These are phyloP conservation scores for Orbilia quercus DNA, from an alignment of 2,329 filamentous ascomycete genomes.

Conservation along the genomic window DNA sequence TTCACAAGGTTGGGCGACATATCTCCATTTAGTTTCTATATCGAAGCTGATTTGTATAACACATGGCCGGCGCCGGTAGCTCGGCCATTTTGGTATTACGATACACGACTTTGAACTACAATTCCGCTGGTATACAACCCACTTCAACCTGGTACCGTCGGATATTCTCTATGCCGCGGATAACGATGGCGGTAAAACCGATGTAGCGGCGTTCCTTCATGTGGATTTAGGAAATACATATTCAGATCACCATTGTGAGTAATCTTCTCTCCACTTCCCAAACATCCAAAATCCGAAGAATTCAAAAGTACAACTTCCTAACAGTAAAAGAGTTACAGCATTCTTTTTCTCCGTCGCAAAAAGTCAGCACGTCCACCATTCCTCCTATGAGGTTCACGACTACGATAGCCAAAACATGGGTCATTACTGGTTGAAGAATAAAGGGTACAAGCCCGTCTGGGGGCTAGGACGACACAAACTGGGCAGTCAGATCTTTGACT, in stretches of 20 bases:
- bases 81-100: slow-evolving; percentile 61
- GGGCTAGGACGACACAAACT: slow-evolving; percentile 77
- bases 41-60: too few relatives aligned
- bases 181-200: slow-evolving; percentile 57
- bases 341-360: slow-evolving; percentile 59
- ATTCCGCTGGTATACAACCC: slow-evolving; percentile 61
- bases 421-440: slow-evolving; percentile 74
- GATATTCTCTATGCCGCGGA: slow-evolving; percentile 61
- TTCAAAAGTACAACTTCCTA: too few relatives aligned
- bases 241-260: slow-evolving; percentile 67
- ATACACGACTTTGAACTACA: slow-evolving; percentile 59
- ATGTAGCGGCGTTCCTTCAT: slow-evolving; percentile 68
- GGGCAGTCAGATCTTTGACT: slow-evolving; percentile 78
- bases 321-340: slow-evolving; percentile 4
- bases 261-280: not conserved
- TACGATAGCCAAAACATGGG: slow-evolving; percentile 77
- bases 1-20: slow-evolving; percentile 60
- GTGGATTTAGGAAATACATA: slow-evolving; percentile 67
- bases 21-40: too few relatives aligned
- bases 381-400: slow-evolving; percentile 76
- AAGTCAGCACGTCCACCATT: slow-evolving; percentile 72
- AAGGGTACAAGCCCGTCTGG: slow-evolving; percentile 75
- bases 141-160: slow-evolving; percentile 61
- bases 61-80: too few relatives aligned
- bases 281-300: not conserved